A percentile compares a stretch with the other conserved stretches of the same genome.
phyloP scores from a whole-genome alignment of 1,284 basidiomycete genomes.

The Heterobasidion irregulare region DNA sequence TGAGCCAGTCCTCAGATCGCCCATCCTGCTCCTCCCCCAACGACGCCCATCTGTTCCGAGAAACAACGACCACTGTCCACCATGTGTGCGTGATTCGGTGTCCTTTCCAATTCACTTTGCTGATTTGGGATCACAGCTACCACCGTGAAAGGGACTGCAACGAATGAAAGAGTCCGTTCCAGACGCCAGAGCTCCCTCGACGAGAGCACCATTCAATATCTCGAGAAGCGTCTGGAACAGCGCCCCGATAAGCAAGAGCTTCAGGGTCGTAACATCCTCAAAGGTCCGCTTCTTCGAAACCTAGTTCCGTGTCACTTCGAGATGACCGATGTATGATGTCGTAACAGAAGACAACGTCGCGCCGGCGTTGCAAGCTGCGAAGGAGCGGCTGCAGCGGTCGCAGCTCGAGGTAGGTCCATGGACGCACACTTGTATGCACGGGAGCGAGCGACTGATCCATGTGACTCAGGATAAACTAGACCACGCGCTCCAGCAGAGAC shows the following conservation, averaged over 20 bases:
- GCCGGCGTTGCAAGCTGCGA: constrained; percentile 60
- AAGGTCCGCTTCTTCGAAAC: constrained; percentile 34
- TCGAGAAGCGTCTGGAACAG: constrained; percentile 51
- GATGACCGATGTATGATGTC: not conserved
- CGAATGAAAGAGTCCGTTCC: constrained; percentile 4
- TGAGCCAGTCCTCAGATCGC: not conserved
- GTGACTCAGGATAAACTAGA: constrained; percentile 55
- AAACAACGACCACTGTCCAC: too few relatives aligned
- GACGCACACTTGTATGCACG: not conserved
- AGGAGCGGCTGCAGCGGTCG: constrained; percentile 55
- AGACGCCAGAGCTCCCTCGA: constrained; percentile 29
- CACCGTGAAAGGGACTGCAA: not conserved
- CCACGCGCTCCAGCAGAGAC: constrained; percentile 55
- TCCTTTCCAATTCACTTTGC: too few relatives aligned
- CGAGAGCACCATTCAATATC: constrained; percentile 30
- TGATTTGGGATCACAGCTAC: not conserved
- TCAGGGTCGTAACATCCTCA: constrained; percentile 69
- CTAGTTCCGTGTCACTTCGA: not conserved
- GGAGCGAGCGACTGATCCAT: not conserved
- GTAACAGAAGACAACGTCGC: constrained; percentile 57
- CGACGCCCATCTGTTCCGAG: too few relatives aligned
- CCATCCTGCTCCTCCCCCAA: not conserved
- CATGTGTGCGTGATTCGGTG: not conserved
- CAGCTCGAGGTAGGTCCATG: constrained; percentile 49
- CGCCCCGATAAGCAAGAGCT: constrained; percentile 59